A percentile compares a stretch with the other conserved stretches of the same genome.
These are phyloP conservation scores for Paspalum notatum DNA, from an alignment of 176 grass and related monocot genomes.

Conservation along the genomic window DNA sequence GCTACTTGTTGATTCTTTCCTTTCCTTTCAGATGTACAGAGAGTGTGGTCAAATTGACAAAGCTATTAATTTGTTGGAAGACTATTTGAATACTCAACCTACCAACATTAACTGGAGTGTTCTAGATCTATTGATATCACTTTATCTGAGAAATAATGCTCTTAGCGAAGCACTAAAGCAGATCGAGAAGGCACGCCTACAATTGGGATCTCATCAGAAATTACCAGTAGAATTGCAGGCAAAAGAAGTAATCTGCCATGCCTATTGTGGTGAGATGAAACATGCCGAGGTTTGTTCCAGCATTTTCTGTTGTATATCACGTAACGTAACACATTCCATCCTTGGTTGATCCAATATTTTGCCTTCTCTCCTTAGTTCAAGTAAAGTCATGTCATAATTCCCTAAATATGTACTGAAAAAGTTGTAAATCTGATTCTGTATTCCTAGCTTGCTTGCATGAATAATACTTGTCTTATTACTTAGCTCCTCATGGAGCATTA, in stretches of 20 bases:
- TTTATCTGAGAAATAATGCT: conserved; percentile 68
- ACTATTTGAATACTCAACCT: conserved; percentile 45
- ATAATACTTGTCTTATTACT: neutral
- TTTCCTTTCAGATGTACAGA: conserved; percentile 78
- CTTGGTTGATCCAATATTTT: neutral
- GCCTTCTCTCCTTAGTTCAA: neutral
- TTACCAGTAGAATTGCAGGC: conserved; percentile 64
- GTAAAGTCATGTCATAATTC: neutral
- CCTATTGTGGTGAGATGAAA: conserved; percentile 80
- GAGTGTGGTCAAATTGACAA: conserved; percentile 69
- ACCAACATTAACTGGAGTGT: conserved; percentile 48
- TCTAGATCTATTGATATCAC: conserved; percentile 72
- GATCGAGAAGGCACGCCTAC: conserved; percentile 50
- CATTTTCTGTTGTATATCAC: neutral
- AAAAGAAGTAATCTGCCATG: conserved; percentile 69
- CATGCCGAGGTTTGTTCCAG: conserved; percentile 72
- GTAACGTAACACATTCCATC: conserved; percentile 7
- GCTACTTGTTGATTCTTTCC: neutral
- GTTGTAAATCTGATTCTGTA: neutral
- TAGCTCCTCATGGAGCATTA: neutral
- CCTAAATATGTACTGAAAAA: neutral
- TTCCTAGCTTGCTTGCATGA: neutral
- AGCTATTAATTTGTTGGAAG: conserved; percentile 83
- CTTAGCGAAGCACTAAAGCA: conserved; percentile 67
- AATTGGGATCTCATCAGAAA: conserved; percentile 44